phyloP scores from a whole-genome alignment of 1,284 basidiomycete genomes.

The Cryptococcus maquisensis region DNA sequence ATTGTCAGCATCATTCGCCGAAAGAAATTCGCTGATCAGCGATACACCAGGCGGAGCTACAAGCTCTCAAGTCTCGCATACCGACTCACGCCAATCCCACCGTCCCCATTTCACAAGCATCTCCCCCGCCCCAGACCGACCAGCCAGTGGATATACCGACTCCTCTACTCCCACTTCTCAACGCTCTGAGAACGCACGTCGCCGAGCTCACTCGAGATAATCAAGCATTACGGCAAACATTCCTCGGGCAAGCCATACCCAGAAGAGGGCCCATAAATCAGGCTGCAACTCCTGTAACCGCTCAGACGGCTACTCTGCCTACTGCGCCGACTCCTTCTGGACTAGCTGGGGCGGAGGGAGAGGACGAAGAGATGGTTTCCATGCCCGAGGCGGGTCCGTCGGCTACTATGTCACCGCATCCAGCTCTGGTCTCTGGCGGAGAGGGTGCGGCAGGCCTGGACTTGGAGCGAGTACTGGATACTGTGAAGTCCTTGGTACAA shows the following conservation, averaged over 20 bases:
- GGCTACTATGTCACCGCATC: too few relatives aligned
- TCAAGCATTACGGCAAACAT: conserved; percentile 41
- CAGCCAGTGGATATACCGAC: conserved; percentile 25
- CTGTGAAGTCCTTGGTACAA: conserved; percentile 34
- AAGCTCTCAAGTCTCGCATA: conserved; percentile 11
- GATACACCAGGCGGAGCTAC: conserved; percentile 19
- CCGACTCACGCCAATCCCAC: conserved; percentile 12
- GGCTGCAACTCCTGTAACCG: conserved; percentile 3
- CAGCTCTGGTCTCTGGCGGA: not conserved
- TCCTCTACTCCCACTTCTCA: conserved; percentile 30
- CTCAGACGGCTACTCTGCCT: conserved; percentile 5
- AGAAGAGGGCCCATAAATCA: conserved; percentile 8
- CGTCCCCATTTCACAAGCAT: conserved; percentile 7
- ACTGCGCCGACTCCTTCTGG: not conserved
- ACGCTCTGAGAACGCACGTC: conserved; percentile 34
- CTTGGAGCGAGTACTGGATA: conserved; percentile 31
- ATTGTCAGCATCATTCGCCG: not conserved
- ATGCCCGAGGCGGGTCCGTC: not conserved
- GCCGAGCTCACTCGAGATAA: conserved; percentile 39
- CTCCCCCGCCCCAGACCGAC: not conserved
- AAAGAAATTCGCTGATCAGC: not conserved
- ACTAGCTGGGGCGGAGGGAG: not conserved
- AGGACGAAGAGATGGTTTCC: not conserved
- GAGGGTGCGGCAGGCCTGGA: conserved; percentile 15
- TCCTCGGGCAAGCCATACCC: conserved; percentile 25